These are phyloP conservation scores for Sarcodon sp. DNA, from an alignment of 768 basidiomycete genomes.

Conservation along the genomic window DNA sequence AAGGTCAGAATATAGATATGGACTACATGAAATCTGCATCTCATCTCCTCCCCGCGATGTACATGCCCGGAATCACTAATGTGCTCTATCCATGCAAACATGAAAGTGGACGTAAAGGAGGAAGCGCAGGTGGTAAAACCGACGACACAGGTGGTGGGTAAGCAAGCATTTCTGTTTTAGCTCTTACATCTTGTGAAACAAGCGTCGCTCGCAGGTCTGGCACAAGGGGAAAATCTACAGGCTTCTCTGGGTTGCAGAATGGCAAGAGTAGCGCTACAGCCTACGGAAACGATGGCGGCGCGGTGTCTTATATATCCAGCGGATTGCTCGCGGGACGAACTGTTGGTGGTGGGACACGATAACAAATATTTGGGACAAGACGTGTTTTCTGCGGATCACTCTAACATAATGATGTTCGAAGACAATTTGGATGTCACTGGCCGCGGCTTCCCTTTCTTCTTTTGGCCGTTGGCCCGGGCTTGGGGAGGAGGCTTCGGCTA, in stretches of 20 bases:
- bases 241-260: neutral
- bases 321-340: conserved; percentile 22
- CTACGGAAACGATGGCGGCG: conserved; percentile 16
- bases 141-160: too few relatives aligned
- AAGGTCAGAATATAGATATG: too few relatives aligned
- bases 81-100: neutral
- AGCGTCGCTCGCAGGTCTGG: neutral
- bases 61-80: neutral
- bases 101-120: neutral
- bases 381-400: neutral
- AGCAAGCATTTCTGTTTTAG: too few relatives aligned
- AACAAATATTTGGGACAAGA: conserved; percentile 4
- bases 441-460: conserved; percentile 48
- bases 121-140: neutral
- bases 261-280: conserved; percentile 10
- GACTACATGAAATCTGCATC: too few relatives aligned
- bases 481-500: conserved; percentile 25
- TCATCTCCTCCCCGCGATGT: neutral
- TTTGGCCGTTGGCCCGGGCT: conserved; percentile 49
- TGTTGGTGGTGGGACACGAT: conserved; percentile 39
- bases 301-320: conserved; percentile 11
- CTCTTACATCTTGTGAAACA: too few relatives aligned
- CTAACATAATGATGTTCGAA: conserved; percentile 9
- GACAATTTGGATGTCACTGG: conserved; percentile 41
- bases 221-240: neutral